phyloP scores from a whole-genome alignment of 2,329 filamentous ascomycete species.

The Ceratocystis diversiconidia region DNA sequence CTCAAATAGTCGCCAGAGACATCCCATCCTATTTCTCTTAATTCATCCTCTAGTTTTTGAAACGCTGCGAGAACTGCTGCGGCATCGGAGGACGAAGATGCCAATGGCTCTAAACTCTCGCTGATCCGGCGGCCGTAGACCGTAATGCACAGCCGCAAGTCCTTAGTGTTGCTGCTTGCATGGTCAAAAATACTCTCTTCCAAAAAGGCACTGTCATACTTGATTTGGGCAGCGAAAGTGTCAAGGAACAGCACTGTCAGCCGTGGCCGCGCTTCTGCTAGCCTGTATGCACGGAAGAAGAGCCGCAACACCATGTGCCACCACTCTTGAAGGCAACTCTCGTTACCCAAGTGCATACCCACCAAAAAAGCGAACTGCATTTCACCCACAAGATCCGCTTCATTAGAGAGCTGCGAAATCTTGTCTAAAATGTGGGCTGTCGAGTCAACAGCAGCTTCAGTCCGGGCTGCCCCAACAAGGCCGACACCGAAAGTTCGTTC shows the following conservation, averaged over 20 bases:
- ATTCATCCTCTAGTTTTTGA: constrained; percentile 31
- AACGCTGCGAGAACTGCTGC: constrained; percentile 35
- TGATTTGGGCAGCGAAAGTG: constrained; percentile 40
- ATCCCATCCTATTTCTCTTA: constrained; percentile 41
- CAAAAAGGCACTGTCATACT: constrained; percentile 37
- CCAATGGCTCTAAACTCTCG: constrained; percentile 28
- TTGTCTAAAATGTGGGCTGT: constrained; percentile 31
- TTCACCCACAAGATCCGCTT: constrained; percentile 40
- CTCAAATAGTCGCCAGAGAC: constrained; percentile 36
- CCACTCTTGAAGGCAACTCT: constrained; percentile 48
- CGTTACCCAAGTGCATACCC: constrained; percentile 43
- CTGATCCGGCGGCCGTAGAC: constrained; percentile 41
- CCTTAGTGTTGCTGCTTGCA: constrained; percentile 23
- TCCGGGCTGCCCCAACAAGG: constrained; percentile 27
- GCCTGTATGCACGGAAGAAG: constrained; percentile 36
- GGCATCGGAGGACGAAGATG: constrained; percentile 28
- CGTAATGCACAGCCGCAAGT: constrained; percentile 35
- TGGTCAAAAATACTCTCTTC: constrained; percentile 32
- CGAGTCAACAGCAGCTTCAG: constrained; percentile 34
- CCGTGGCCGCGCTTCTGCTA: constrained; percentile 30
- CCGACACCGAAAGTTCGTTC: constrained; percentile 31
- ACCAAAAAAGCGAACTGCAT: constrained; percentile 46
- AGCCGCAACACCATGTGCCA: constrained; percentile 39
- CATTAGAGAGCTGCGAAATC: constrained; percentile 17
- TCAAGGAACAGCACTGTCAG: constrained; percentile 36